Evolutionary conservation across 2,329 filamentous ascomycete species (phyloP).

Genomic region (Exutisphaerella laricina): DNA sequence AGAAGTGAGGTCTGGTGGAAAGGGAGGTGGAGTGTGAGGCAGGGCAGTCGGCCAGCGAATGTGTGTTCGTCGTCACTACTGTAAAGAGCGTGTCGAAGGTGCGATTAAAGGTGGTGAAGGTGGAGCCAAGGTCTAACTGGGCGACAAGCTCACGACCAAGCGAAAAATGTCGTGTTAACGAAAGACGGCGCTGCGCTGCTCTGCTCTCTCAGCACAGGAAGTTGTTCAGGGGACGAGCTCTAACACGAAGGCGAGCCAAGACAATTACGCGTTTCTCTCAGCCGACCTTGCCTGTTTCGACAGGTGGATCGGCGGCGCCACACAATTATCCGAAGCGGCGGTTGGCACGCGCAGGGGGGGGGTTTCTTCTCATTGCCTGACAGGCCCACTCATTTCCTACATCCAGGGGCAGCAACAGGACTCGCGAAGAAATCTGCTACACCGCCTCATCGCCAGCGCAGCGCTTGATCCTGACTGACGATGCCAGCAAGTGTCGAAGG

Average conservation of each 20-base stretch:
- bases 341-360: too few species aligned
- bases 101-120: background rate
- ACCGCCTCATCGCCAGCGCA: too few species aligned
- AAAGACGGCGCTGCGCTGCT: too few species aligned
- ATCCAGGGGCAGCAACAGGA: too few species aligned
- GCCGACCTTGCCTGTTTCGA: conserved; percentile 13
- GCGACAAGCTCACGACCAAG: conserved; percentile 16
- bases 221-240: conserved; percentile 15
- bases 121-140: conserved; percentile 18
- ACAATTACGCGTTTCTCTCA: conserved; percentile 19
- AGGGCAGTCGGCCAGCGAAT: conserved; percentile 10
- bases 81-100: conserved; percentile 12
- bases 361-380: too few species aligned
- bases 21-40: conserved; percentile 11
- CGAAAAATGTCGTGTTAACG: conserved; percentile 1
- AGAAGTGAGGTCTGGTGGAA: background rate
- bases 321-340: too few species aligned
- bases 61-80: conserved; percentile 1
- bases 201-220: too few species aligned
- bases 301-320: conserved; percentile 10
- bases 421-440: too few species aligned
- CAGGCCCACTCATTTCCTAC: too few species aligned
- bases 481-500: too few species aligned
- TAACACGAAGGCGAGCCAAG: too few species aligned
- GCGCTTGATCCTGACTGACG: too few species aligned